phyloP scores from a whole-genome alignment of 768 basidiomycete genomes.

The Lyophyllum shimeji region DNA sequence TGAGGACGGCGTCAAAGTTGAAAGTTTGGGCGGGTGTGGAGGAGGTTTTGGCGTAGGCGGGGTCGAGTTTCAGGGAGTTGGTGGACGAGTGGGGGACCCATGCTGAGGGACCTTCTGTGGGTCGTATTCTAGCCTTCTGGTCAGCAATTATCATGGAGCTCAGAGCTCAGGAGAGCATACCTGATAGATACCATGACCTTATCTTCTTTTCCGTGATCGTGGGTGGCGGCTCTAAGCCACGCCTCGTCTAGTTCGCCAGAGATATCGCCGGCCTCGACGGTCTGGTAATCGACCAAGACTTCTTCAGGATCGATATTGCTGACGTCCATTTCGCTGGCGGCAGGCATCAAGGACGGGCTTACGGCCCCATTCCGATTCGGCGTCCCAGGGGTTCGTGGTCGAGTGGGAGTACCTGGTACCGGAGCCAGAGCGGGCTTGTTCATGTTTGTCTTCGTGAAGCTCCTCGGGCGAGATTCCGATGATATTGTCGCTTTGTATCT shows the following conservation, averaged over 20 bases:
- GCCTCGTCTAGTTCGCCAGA: constrained; percentile 69
- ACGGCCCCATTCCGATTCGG: constrained; percentile 44
- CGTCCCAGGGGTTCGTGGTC: constrained; percentile 56
- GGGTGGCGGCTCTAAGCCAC: constrained; percentile 38
- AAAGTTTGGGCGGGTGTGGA: constrained; percentile 39
- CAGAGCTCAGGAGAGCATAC: constrained; percentile 33
- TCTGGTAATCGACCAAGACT: constrained; percentile 73
- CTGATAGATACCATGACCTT: constrained; percentile 87
- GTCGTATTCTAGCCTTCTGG: constrained; percentile 54
- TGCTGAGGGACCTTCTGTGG: constrained; percentile 48
- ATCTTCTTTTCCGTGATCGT: constrained; percentile 69
- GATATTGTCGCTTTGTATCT: constrained; percentile 70
- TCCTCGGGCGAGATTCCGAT: constrained; percentile 32
- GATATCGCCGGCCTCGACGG: constrained; percentile 65
- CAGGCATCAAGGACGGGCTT: constrained; percentile 46
- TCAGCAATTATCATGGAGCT: constrained; percentile 2
- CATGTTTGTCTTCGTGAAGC: constrained; percentile 10
- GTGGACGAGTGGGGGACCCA: constrained; percentile 50
- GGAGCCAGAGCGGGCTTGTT: constrained; percentile 38
- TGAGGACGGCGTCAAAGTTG: constrained; percentile 75
- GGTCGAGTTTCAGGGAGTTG: constrained; percentile 61
- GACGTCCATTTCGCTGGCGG: constrained; percentile 71
- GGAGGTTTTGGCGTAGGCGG: constrained; percentile 49
- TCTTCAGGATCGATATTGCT: constrained; percentile 74
- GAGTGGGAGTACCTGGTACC: constrained; percentile 56